These are phyloP conservation scores for Fusarium keratoplasticum DNA, from an alignment of 2,329 filamentous ascomycete species.

Conservation along the genomic window DNA sequence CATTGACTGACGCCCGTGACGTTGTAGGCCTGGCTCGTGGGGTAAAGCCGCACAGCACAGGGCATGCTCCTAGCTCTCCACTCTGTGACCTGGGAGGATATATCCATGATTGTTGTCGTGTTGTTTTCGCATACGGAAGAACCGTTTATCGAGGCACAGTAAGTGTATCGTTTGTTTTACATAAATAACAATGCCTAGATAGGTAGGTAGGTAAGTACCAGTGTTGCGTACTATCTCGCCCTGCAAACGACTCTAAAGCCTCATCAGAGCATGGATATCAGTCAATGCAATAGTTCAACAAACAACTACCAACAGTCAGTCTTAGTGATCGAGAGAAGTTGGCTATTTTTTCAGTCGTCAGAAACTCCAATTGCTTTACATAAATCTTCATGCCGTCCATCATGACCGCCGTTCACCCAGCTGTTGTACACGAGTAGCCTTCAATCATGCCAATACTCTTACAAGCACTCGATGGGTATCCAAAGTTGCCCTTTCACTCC, in stretches of 20 bases:
- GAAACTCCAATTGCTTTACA: conserved; percentile 31
- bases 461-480: conserved; percentile 28
- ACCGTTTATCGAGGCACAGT: not conserved
- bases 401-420: conserved; percentile 7
- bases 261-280: not conserved
- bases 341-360: conserved; percentile 3
- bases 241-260: not conserved
- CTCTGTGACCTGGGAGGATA: not conserved
- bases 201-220: not conserved
- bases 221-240: not conserved
- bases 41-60: conserved; percentile 32
- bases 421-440: conserved; percentile 36
- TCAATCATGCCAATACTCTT: conserved; percentile 36
- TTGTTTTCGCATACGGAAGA: not conserved
- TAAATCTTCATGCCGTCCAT: conserved; percentile 2
- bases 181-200: not conserved
- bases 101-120: not conserved
- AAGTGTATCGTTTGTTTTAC: not conserved
- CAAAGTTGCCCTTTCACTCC: not conserved
- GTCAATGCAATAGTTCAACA: not conserved
- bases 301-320: not conserved
- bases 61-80: conserved; percentile 6
- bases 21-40: conserved; percentile 32
- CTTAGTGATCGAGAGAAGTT: conserved; percentile 12
- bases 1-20: conserved; percentile 34